These are phyloP conservation scores for Ramaria sp. DNA, from an alignment of 768 basidiomycete genomes.

Conservation along the genomic window DNA sequence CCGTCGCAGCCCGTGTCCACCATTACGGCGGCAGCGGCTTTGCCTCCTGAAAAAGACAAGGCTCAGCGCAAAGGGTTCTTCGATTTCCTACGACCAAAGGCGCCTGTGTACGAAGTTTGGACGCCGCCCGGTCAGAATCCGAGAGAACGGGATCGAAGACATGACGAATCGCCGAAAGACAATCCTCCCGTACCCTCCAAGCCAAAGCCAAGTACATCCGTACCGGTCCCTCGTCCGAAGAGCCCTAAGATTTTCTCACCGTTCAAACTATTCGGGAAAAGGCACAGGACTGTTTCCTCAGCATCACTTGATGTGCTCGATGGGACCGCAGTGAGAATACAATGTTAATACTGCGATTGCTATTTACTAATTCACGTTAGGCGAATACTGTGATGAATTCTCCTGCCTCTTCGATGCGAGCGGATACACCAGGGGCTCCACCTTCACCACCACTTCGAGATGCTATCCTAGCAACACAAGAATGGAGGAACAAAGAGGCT, in stretches of 20 bases:
- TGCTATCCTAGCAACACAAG: conserved; percentile 47
- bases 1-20: conserved; percentile 19
- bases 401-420: conserved; percentile 59
- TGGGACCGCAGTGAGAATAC: conserved; percentile 60
- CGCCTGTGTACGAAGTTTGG: conserved; percentile 11
- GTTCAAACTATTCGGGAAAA: conserved; percentile 51
- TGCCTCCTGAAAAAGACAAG: conserved; percentile 15
- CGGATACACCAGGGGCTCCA: conserved; percentile 37
- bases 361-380: conserved; percentile 22
- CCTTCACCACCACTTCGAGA: conserved; percentile 55
- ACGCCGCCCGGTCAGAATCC: not conserved
- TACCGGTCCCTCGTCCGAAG: conserved; percentile 1
- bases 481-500: conserved; percentile 63
- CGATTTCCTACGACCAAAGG: conserved; percentile 21
- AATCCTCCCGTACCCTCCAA: conserved; percentile 21
- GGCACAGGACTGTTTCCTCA: conserved; percentile 57
- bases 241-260: conserved; percentile 24
- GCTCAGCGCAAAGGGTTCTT: conserved; percentile 28
- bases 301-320: conserved; percentile 71
- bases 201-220: not conserved
- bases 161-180: conserved; percentile 1
- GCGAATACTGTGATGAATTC: conserved; percentile 66
- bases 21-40: conserved; percentile 29
- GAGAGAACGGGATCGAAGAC: conserved; percentile 8
- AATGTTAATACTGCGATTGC: not conserved